Evolutionary conservation across 2,329 filamentous ascomycete species (phyloP).

Genomic region (Fusarium newnesense): DNA sequence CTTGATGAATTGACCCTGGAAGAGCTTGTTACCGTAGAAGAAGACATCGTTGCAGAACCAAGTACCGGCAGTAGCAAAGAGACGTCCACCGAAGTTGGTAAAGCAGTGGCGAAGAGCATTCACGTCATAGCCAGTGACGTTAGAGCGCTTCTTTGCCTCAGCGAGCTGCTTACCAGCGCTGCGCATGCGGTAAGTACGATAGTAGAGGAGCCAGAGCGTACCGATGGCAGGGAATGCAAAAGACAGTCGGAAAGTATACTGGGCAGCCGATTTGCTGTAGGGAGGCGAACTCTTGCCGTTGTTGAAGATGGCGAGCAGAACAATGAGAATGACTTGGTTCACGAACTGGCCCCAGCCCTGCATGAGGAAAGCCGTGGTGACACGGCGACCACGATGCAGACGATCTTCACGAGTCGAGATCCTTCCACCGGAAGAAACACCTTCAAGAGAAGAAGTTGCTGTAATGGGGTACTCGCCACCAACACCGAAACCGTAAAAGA

Average conservation of each 20-base stretch:
- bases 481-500: slow-evolving; percentile 75
- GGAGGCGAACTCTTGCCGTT: slow-evolving; percentile 77
- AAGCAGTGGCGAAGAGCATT: slow-evolving; percentile 82
- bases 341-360: slow-evolving; percentile 97
- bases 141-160: slow-evolving; percentile 83
- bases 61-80: slow-evolving; percentile 85
- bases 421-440: slow-evolving; percentile 84
- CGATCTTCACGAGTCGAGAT: slow-evolving; percentile 92
- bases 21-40: slow-evolving; percentile 99
- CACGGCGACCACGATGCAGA: slow-evolving; percentile 93
- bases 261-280: slow-evolving; percentile 80
- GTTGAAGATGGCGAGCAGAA: slow-evolving; percentile 90
- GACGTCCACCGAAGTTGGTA: slow-evolving; percentile 84
- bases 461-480: slow-evolving; percentile 98
- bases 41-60: slow-evolving; percentile 99
- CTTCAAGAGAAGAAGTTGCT: slow-evolving; percentile 93
- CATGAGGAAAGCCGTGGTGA: slow-evolving; percentile 97
- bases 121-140: slow-evolving; percentile 94
- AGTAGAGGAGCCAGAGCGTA: slow-evolving; percentile 95
- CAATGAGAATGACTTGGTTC: slow-evolving; percentile 91
- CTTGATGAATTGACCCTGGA: slow-evolving; percentile 89
- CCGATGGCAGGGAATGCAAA: slow-evolving; percentile 92
- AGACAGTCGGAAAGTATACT: slow-evolving; percentile 92
- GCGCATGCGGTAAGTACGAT: slow-evolving; percentile 94
- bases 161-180: slow-evolving; percentile 85